Percentiles rank a stretch among this genome's conserved stretches.
These are phyloP conservation scores for Mucor sp. DNA, from an alignment of 371 early-diverging fungal genomes.

Conservation along the genomic window DNA sequence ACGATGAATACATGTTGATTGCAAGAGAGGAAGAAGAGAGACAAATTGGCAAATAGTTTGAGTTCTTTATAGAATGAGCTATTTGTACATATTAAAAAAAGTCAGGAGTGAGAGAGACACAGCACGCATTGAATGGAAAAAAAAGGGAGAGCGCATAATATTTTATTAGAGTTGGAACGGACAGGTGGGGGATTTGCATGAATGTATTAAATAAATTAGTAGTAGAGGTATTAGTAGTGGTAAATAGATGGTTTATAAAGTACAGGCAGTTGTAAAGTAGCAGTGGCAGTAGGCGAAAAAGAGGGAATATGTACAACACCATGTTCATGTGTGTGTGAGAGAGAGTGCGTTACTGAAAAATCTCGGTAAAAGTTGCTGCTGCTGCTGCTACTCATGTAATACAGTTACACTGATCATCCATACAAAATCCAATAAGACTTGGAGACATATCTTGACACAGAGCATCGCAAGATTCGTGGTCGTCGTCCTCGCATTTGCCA, in stretches of 20 bases:
- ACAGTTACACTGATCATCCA: slow-evolving; percentile 43
- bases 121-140: not conserved
- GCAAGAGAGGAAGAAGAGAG: not conserved
- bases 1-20: not conserved
- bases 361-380: not conserved
- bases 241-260: not conserved
- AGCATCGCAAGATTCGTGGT: slow-evolving; percentile 46
- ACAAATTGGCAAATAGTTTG: not conserved
- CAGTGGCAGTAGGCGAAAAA: not conserved
- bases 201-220: not conserved
- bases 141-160: not conserved
- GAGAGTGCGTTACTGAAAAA: not conserved
- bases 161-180: not conserved
- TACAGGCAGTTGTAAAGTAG: not conserved
- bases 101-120: not conserved
- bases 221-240: not conserved
- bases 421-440: slow-evolving; percentile 37
- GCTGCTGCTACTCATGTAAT: slow-evolving; percentile 26
- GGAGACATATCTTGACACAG: slow-evolving; percentile 42
- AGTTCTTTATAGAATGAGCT: not conserved
- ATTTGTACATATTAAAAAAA: not conserved
- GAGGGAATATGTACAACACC: slow-evolving; percentile 1
- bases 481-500: slow-evolving; percentile 36
- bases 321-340: not conserved
- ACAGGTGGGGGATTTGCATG: not conserved